Evolutionary conservation across 202 grass and related monocot genomes (phyloP).

Genomic region (Setaria viridis): DNA sequence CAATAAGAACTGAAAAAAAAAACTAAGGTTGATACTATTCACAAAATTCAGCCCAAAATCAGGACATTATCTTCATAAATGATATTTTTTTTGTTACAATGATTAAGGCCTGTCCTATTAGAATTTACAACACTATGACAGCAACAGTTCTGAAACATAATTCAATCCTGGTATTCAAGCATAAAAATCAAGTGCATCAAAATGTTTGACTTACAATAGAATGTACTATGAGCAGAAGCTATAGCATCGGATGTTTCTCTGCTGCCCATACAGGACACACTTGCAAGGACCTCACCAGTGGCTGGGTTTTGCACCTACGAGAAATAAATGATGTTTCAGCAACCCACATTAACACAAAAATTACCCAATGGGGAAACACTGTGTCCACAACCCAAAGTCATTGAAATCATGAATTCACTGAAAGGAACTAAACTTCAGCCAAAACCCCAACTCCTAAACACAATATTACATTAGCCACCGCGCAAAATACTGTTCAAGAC

Average conservation of each 20-base stretch:
- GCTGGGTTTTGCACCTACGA: constrained; percentile 89
- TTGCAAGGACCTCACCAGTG: constrained; percentile 86
- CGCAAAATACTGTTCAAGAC: not conserved
- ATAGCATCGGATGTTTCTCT: constrained; percentile 94
- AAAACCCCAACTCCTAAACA: not conserved
- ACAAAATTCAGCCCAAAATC: not conserved
- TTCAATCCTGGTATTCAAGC: not conserved
- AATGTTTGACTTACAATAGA: constrained; percentile 64
- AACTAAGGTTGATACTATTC: not conserved
- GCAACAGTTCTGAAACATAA: constrained; percentile 1
- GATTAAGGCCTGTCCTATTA: not conserved
- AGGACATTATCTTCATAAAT: not conserved
- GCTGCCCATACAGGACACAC: constrained; percentile 83
- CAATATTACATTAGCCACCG: not conserved
- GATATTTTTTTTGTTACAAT: not conserved
- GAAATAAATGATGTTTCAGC: not conserved
- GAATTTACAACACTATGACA: constrained; percentile 19
- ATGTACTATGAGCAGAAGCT: constrained; percentile 78
- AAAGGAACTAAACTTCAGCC: not conserved
- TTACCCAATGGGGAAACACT: not conserved
- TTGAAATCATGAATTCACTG: not conserved
- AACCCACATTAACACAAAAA: not conserved
- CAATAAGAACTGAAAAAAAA: constrained; percentile 6
- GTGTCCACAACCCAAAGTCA: not conserved
- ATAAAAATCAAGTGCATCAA: constrained; percentile 29